These are phyloP conservation scores for Cryphonectria japonica DNA, from an alignment of 2,329 filamentous ascomycete genomes.

Conservation along the genomic window DNA sequence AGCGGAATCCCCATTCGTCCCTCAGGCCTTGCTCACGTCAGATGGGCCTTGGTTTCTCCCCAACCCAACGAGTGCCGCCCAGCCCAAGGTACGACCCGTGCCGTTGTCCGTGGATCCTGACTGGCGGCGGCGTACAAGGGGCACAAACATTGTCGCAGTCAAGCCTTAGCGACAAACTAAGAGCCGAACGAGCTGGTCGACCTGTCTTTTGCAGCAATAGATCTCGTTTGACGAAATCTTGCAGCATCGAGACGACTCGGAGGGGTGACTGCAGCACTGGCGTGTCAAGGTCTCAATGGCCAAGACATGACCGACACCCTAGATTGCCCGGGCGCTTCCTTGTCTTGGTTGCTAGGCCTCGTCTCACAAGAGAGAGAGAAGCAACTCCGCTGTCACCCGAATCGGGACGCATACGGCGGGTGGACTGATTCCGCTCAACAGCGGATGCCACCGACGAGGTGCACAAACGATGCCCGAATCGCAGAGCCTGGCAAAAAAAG, in stretches of 20 bases:
- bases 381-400: neutral
- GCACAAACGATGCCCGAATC: neutral
- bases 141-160: neutral
- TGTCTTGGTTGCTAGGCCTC: slow-evolving; percentile 10
- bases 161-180: neutral
- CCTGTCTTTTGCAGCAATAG: slow-evolving; percentile 14
- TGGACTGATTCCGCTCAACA: neutral
- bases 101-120: slow-evolving; percentile 13
- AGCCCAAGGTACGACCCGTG: slow-evolving; percentile 26
- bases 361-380: slow-evolving; percentile 20
- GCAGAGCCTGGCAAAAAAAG: neutral
- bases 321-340: neutral
- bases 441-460: neutral
- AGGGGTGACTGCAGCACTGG: neutral
- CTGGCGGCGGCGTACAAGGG: slow-evolving; percentile 6
- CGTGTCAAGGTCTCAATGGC: neutral
- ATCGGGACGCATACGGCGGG: neutral
- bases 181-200: neutral
- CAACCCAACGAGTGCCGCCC: slow-evolving; percentile 1
- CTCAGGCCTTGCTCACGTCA: slow-evolving; percentile 27
- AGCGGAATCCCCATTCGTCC: slow-evolving; percentile 10
- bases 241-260: slow-evolving; percentile 9
- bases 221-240: slow-evolving; percentile 13
- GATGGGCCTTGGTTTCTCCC: slow-evolving; percentile 14
- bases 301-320: slow-evolving; percentile 2